Evolutionary conservation across 2,329 filamentous ascomycete species (phyloP).

Genomic region (Botrytis tulipae): DNA sequence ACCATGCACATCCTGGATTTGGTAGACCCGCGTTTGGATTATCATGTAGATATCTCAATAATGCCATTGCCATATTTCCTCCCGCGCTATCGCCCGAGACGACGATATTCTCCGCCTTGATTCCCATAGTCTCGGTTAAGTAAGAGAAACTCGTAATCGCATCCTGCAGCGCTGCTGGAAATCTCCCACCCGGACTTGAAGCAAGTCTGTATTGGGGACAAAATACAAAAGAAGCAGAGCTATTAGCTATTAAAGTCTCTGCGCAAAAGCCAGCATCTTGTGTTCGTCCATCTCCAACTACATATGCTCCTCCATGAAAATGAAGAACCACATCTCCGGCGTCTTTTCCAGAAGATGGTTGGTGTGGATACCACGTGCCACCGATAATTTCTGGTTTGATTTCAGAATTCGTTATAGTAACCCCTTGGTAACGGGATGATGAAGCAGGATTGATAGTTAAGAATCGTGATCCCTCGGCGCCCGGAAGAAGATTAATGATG

Average conservation of each 20-base stretch:
- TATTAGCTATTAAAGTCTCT: constrained; percentile 41
- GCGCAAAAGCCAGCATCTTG: constrained; percentile 39
- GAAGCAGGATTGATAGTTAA: neutral
- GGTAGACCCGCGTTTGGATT: constrained; percentile 39
- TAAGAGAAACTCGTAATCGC: constrained; percentile 47
- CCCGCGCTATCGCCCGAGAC: constrained; percentile 51
- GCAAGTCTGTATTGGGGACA: constrained; percentile 49
- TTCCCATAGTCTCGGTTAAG: constrained; percentile 40
- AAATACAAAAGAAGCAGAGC: constrained; percentile 43
- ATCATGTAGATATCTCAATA: constrained; percentile 48
- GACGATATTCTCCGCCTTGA: constrained; percentile 44
- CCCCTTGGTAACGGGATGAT: neutral
- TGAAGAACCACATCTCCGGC: constrained; percentile 43
- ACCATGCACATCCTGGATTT: constrained; percentile 40
- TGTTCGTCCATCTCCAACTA: constrained; percentile 45
- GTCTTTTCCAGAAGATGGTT: neutral
- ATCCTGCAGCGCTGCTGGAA: constrained; percentile 52
- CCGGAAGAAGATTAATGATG: neutral
- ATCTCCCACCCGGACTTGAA: constrained; percentile 44
- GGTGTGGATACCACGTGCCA: constrained; percentile 37
- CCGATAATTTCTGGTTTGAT: constrained; percentile 25
- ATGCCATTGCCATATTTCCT: constrained; percentile 45
- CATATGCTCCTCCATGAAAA: constrained; percentile 50
- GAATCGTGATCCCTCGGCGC: neutral
- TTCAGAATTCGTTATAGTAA: neutral